Evolutionary conservation across 805 yeast species (phyloP), one percentile per base, ranked within the genome.

Genomic region (Yamadazyma ubonensis): DNA sequence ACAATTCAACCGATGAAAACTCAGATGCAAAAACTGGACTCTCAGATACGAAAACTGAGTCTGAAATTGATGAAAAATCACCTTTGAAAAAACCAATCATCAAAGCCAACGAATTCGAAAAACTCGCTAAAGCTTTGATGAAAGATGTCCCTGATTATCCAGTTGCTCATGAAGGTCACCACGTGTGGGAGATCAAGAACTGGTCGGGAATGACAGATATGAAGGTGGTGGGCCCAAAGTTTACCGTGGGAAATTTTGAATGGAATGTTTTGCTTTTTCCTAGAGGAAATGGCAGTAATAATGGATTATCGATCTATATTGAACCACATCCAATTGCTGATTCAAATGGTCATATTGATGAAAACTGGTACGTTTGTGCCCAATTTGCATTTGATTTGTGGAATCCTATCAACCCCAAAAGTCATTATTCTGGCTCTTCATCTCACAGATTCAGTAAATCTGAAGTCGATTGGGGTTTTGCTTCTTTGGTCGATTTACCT

Each of bases 381-480:
- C 95, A 89, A 53, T 93, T 93, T 63, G 86, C 86, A 3, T 73
- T 93, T 29, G 84, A 83, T 35, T 70, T 87, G 41, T 89, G 96
- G 78, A 85, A 85, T 54, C 96, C 96, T 1, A 67, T 69, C 4
- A 77, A 81, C 53, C 84, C 90, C 0, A 58, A 71, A 4, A 65
- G 77, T n/a, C 80, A 76, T 54, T 67, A 78, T 18, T 63, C 75
- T 9, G 82, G 79, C 52, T 73, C 76, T 6, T 83, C 96, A 0
- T 77, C 78, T 42, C 96, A 89, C 57, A 69, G 99, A 46, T 93
- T 87, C 64, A 78, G 73, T 48, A 70, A 79, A 7, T 67, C 71
- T 33, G 95, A 86, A 40, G 77, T 86, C 1, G 99, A 93, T 59
- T 93, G 99, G 99, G 99, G 99, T 19, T 93, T 93, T 61, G 77